These are phyloP conservation scores for Paecilomyces dactylethromorphus DNA, from an alignment of 2,329 filamentous ascomycete genomes.

Conservation along the genomic window DNA sequence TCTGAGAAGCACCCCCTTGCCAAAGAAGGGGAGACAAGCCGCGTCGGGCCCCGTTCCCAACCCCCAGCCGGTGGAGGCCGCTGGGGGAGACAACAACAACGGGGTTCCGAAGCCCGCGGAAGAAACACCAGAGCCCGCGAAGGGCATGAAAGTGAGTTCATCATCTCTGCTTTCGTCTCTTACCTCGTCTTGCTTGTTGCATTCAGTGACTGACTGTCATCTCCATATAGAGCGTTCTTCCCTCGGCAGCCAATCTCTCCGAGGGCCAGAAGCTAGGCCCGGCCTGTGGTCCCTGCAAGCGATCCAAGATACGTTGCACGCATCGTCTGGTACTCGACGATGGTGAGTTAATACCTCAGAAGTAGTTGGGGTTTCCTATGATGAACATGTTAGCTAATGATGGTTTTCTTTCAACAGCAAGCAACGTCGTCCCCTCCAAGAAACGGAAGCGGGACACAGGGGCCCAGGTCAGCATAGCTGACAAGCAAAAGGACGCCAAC, in stretches of 20 bases:
- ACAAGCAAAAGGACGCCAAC: slow-evolving; percentile 2
- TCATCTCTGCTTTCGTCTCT: not conserved
- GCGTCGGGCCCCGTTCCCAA: not conserved
- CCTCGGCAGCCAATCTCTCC: not conserved
- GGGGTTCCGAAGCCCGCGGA: not conserved
- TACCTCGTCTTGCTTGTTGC: not conserved
- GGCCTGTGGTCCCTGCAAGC: slow-evolving; percentile 16
- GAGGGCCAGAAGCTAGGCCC: slow-evolving; percentile 3
- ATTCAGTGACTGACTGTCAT: not conserved
- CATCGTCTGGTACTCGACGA: slow-evolving; percentile 10
- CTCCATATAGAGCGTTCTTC: not conserved
- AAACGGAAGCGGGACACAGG: slow-evolving; percentile 4
- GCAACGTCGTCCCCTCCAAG: slow-evolving; percentile 1
- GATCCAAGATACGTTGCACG: slow-evolving; percentile 19
- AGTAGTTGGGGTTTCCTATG: not conserved
- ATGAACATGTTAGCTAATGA: not conserved
- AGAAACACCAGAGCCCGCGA: not conserved
- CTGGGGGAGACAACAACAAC: not conserved
- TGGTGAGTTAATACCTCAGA: not conserved
- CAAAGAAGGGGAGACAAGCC: not conserved
- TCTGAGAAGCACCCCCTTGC: not conserved
- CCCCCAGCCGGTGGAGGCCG: not conserved
- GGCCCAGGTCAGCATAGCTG: not conserved
- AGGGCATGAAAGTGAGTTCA: not conserved
- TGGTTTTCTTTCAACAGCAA: not conserved